Evolutionary conservation across 2,329 filamentous ascomycete genomes (phyloP), one percentile per base, ranked within the genome.

Genomic region (Colletotrichum aenigma): DNA sequence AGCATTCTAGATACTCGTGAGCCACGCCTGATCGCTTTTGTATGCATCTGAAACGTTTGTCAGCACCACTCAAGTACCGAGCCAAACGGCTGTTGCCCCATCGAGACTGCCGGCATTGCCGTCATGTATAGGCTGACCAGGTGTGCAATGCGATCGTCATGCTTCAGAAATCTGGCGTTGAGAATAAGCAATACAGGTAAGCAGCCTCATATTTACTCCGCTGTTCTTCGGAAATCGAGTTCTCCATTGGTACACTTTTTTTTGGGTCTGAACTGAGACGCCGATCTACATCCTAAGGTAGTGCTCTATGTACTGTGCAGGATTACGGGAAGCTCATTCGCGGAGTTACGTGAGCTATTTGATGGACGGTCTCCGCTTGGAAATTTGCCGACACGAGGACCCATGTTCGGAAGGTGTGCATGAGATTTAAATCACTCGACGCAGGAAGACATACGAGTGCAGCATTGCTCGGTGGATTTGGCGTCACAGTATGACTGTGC

Each of bases 261-360:
- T 77, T n/a, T 64, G 56, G 56, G 66, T 71, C 6, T 76, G 77
- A 7, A 69, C 71, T 16, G 56, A 58, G 21, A 78, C 78, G 2
- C 34, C 76, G 26, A 32, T 79, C 7, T 77, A 64, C 18, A 21
- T 26, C 2, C 28, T 70, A 24, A n/a, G n/a, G 3, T 24, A 16
- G 56, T 70, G 18, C 32, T 34, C 21, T 74, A 78, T 8, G 30
- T 77, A 6, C 68, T 77, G 4, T 78, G 71, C 4, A 76, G 79
- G 60, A 78, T 75, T 12, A 78, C 79, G 34, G 78, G 79, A 21
- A 71, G 79, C 4, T 74, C 79, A 16, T 80, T 79, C 30, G 30
- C 73, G 28, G 79, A 79, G 52, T 34, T 80, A 6, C 78, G 78
- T 62, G 78, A 79, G 62, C 73, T 80, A 13, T 79, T 79, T 43